Evolutionary conservation across 192 early-diverging fungal genomes (phyloP).

Genomic region (Linnemannia zychae): DNA sequence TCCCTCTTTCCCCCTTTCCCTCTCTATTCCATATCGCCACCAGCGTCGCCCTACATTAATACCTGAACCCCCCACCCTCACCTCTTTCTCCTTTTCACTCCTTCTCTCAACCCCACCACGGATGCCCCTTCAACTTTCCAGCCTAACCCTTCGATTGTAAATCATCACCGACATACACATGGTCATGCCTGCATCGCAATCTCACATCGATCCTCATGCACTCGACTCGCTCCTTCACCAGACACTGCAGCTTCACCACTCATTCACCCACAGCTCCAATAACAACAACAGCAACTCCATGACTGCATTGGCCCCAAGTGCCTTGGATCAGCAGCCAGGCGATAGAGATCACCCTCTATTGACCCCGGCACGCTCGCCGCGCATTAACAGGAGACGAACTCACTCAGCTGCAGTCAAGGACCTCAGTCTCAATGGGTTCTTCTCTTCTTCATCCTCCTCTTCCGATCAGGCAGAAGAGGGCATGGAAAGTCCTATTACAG

Average conservation of each 20-base stretch:
- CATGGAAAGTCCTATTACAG: slow-evolving; percentile 8
- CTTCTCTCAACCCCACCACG: neutral
- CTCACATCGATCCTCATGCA: slow-evolving; percentile 26
- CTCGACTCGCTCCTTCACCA: slow-evolving; percentile 35
- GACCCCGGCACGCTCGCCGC: neutral
- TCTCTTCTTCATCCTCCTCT: slow-evolving; percentile 5
- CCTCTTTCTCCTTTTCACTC: neutral
- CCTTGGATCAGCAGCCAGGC: neutral
- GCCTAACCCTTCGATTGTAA: neutral
- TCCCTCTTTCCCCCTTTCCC: neutral
- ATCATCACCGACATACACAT: neutral
- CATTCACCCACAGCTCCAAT: neutral
- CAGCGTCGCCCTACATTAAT: too few species aligned
- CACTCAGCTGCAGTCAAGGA: neutral
- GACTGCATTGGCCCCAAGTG: neutral
- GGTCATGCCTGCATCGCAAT: neutral
- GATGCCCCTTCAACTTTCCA: neutral
- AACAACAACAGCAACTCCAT: neutral
- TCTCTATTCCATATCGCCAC: neutral
- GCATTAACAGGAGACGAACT: neutral
- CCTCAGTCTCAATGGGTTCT: slow-evolving; percentile 1
- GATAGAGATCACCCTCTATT: neutral
- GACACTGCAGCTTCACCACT: slow-evolving; percentile 15
- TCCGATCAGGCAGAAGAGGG: slow-evolving; percentile 11
- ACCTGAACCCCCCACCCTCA: neutral